These are phyloP conservation scores for Rhodotorula taiwanensis DNA, from an alignment of 768 basidiomycete genomes.

Conservation along the genomic window DNA sequence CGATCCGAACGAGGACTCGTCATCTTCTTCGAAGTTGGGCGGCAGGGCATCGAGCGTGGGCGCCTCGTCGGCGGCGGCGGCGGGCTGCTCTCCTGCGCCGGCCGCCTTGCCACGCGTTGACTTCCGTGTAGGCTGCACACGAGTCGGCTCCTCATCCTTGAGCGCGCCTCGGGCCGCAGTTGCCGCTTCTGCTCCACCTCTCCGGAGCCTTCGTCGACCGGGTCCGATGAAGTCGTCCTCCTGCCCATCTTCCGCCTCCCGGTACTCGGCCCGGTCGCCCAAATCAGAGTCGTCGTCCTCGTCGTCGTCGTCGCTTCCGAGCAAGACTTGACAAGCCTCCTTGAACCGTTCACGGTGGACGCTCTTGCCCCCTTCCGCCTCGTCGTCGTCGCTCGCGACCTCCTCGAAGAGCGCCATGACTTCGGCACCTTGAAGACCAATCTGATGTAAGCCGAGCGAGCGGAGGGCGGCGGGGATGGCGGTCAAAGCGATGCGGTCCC, in stretches of 20 bases:
- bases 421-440: slow-evolving; percentile 3
- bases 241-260: background rate
- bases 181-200: background rate
- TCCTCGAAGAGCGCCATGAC: slow-evolving; percentile 22
- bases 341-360: slow-evolving; percentile 21
- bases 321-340: slow-evolving; percentile 17
- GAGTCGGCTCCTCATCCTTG: background rate
- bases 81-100: slow-evolving; percentile 4
- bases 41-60: slow-evolving; percentile 2
- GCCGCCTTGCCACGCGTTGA: slow-evolving; percentile 5
- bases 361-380: slow-evolving; percentile 13
- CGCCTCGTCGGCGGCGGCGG: background rate
- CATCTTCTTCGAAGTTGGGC: background rate
- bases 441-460: background rate
- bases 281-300: background rate
- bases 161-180: no score
- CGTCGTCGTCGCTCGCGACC: slow-evolving; percentile 23
- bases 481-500: slow-evolving; percentile 13
- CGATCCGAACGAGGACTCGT: background rate
- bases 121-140: no score
- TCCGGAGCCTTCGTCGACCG: background rate
- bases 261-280: slow-evolving; percentile 1
- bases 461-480: slow-evolving; percentile 7
- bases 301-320: background rate
- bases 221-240: background rate